Evolutionary conservation across 2,329 filamentous ascomycete genomes (phyloP), one percentile per base, ranked within the genome.

Genomic region (Curvularia hawaiiensis): DNA sequence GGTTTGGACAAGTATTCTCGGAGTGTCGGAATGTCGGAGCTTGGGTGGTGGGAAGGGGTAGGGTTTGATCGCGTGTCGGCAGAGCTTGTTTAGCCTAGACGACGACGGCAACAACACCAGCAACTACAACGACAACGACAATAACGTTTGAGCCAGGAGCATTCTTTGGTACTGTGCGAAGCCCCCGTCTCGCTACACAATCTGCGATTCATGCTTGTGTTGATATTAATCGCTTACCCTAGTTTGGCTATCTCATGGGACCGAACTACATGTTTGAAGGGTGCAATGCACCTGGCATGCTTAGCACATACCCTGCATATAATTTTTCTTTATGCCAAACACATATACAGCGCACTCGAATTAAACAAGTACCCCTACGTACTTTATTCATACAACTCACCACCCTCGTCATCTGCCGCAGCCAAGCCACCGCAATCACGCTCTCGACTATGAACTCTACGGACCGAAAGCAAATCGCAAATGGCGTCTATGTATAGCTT

Each of bases 41-140:
- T 47, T 18, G 44, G 39, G 14, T 7, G 26, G 30, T 31, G 4
- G 45, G 39, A 35, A n/a, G 33, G 33, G 33, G 33, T n/a, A 35
- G 33, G 33, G 35, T 5, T 40, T 33, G 31, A 39, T 54, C 52
- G 38, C 46, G n/a, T 54, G 38, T 50, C 52, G 52, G 38, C n/a
- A 44, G 39, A 30, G 22, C 52, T 50, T 52, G 30, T 31, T 44
- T 54, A 41, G 52, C 46, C 8, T 54, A 16, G 30, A 48, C 45
- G 18, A 48, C 45, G 18, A 26, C 22, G 24, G 12, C 45, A 18
- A 22, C 22, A 26, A 30, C 30, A 16, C 9, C 18, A n/a, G 20
- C 11, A 28, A 28, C 26, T 4, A 28, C 26, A 28, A 18, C 30
- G 11, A 22, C 22, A 43, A 30, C 30, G 22, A 48, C 45, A n/a